Evolutionary conservation across 495 filamentous ascomycete genomes (phyloP), one percentile per base, ranked within the genome.

Genomic region (Cryomyces minteri): DNA sequence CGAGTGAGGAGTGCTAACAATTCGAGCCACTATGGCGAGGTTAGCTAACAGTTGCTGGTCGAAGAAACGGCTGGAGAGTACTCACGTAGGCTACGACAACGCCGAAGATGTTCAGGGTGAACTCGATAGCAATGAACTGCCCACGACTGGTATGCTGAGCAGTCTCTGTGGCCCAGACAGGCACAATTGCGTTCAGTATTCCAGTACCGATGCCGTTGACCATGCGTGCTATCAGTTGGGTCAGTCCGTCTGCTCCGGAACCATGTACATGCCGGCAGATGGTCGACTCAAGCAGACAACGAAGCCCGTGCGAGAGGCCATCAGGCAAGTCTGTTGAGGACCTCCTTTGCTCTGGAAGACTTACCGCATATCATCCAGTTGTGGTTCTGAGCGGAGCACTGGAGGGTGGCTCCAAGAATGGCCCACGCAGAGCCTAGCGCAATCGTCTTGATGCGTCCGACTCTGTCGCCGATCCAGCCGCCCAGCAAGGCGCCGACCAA

Each of bases 151-250:
- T 81, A 48, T 82, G 77, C 37, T 73, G 72, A 6, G 76, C 73
- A 1, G 73, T 78, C 56, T 82, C 79, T 5, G 79, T 79, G 14
- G 77, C 76, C 68, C 76, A 82, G 32, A 82, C 79, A 1, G 79
- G 79, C n/a, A 77, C 69, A 43, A 83, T 79, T 11, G 76, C 74
- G 48, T 80, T 82, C 29, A 83, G 54, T 41, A 82, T 76, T 36
- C 79, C 79, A n/a, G 78, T 82, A n/a, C 79, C 79, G 40, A 77
- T 71, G 10, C 79, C 79, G 47, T 80, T 82, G 44, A 82, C 60
- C 14, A 71, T 62, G 46, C 79, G 72, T 28, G 78, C 73, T 70
- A 43, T 41, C 36, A 47, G 34, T 25, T 25, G 18, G 18, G 18
- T 25, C 18, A 25, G 18, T 2, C 18, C 18, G 18, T 25, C 18